Base-by-base conservation (phyloP, 2,329 filamentous ascomycete genomes). In the Esteya vermicola region DNA sequence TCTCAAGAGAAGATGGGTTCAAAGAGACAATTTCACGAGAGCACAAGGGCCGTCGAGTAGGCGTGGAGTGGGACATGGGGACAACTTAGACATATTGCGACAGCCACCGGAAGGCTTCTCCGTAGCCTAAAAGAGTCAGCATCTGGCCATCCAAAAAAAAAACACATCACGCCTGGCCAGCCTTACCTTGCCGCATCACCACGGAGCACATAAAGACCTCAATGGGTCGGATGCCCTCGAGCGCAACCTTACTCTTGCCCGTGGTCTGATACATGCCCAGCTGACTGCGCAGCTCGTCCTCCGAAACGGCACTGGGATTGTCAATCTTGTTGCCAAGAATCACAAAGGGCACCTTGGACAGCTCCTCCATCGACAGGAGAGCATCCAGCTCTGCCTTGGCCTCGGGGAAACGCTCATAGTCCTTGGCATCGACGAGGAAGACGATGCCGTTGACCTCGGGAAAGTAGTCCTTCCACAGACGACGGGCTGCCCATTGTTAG, bases 141-240 rank as follows among this genome's bases (percentile, higher is more conserved):
- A n/a, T n/a, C n/a, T n/a, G n/a, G n/a, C n/a, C n/a, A n/a, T n/a
- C 6, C 3, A 7, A 12, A 16, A 39, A 36, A 16, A 25, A 16
- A 10, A 27, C 6, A 27, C 38, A 23, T 20, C 9, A 25, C 12
- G 8, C n/a, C 3, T 9, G 23, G 20, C 7, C 20, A 26, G 18
- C 63, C 72, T 51, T 52, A 81, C 76, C 91, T 70, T 96, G 89
- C 62, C 89, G 77, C 85, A 95, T 94, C 47, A 96, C 89, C 51
- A 96, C 88, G 54, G 85, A 93, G 75, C 88, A 96, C 91, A 98
- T 93, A 65, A 96, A 96, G 47, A 96, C 76, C 72, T 98, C 91
- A 56, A 98, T 89, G 20, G 88, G 85, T 52, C 88, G 73, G 62
- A 94, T 93, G 26, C 85, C 85, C 68, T 94, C 88, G 50, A 60